Base-by-base conservation (phyloP, 148 eudicot genomes). In the Vaccinium corymbosum region DNA sequence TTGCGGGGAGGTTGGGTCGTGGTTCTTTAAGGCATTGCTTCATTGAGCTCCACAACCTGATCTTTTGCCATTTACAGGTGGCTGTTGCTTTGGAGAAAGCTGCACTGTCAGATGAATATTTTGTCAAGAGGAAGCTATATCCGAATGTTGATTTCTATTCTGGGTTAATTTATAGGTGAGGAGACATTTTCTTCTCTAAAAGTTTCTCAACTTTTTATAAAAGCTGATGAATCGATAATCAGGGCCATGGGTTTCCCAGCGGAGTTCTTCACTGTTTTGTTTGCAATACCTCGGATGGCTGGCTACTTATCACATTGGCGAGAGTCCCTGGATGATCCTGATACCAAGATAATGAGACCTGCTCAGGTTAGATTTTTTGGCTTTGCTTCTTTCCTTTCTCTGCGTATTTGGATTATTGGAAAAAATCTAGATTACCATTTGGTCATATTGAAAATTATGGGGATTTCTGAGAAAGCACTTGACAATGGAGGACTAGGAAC, bases 251-350 rank as follows among this genome's bases (percentile, higher is more conserved):
- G 98, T 53, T 97, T 97, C 83, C 99, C 99, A 8, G 86, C 99
- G 22, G 99, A 97, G 85, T 97, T 97, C 86, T 97, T 97, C 78
- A 87, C 99, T 49, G 98, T 97, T 80, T 81, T 97, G 79, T 97
- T 97, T 85, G 99, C 99, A 64, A 93, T 95, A 62, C 99, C 99
- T 90, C 98, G 99, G 78, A 97, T 97, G 99, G 99, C 99, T 85
- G 99, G 99, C 66, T 97, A 91, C 85, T 90, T 97, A 84, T 88
- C 99, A 17, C 98, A 97, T 87, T 97, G 99, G 99, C 84, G 92
- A n/a, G 99, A 97, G 88, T 97, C 98, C 68, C 91, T 97, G 80
- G 98, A 97, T 89, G 99, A 97, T 80, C 98, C 98, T 68, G 98
- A 95, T 86, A 97, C 99, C n/a, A 97, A 95, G 91, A 94, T 97